Conservation (phyloP, 2,329 filamentous ascomycete species). For the Harringtonia aguacate region DNA sequence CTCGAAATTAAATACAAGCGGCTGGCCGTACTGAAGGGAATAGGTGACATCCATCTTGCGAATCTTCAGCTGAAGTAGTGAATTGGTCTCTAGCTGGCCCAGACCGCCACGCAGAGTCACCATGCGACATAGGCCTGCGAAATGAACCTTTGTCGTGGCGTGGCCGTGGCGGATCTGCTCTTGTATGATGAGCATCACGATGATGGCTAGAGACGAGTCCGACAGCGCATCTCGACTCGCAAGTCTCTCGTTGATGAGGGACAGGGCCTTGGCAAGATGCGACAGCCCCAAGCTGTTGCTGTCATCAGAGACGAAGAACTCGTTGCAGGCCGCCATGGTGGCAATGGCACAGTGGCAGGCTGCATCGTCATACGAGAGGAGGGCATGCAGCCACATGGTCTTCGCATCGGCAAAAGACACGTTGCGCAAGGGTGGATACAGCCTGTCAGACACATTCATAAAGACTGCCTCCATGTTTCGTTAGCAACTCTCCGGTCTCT, state of each 20-base stretch:
- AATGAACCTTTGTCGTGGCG: conserved; percentile 15
- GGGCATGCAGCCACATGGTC: not conserved
- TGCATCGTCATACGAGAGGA: conserved; percentile 1
- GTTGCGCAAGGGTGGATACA: not conserved
- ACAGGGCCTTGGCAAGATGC: conserved; percentile 14
- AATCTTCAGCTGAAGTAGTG: conserved; percentile 13
- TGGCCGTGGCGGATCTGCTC: conserved; percentile 13
- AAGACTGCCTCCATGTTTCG: not conserved
- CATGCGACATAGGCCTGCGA: conserved; percentile 24
- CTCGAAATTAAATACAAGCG: conserved; percentile 7
- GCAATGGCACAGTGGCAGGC: conserved; percentile 12
- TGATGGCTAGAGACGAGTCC: conserved; percentile 15
- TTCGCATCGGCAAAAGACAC: not conserved
- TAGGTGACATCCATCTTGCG: conserved; percentile 12
- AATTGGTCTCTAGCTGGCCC: conserved; percentile 7
- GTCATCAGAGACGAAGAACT: conserved; percentile 9
- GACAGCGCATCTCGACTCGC: conserved; percentile 14
- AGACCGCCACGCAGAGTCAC: conserved; percentile 22
- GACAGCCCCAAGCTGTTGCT: conserved; percentile 9
- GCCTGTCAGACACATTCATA: not conserved
- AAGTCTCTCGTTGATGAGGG: conserved; percentile 13
- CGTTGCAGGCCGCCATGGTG: conserved; percentile 15
- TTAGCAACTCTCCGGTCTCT: no score
- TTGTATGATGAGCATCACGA: conserved; percentile 16
- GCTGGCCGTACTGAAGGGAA: conserved; percentile 6